Conservation (phyloP, 108 stramenopile genomes). For the Parietichytrium sp. region DNA sequence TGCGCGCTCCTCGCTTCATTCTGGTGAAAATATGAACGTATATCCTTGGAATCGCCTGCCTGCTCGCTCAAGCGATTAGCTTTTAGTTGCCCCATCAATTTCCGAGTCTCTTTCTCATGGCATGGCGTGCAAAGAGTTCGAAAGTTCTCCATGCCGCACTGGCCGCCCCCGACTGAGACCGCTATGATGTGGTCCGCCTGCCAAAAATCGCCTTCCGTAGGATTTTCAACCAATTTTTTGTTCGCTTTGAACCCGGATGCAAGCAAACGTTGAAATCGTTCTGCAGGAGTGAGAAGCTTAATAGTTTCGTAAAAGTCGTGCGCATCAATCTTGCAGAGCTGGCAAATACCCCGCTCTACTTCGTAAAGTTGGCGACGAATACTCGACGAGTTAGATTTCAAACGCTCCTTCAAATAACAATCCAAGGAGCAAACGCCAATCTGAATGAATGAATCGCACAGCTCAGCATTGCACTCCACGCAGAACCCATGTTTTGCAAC, state of each 20-base stretch:
- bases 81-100: conserved; percentile 29
- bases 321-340: conserved; percentile 55
- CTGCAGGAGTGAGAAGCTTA: conserved; percentile 64
- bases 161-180: conserved; percentile 77
- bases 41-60: too few relatives aligned
- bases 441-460: too few relatives aligned
- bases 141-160: conserved; percentile 66
- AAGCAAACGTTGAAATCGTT: conserved; percentile 66
- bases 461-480: too few relatives aligned
- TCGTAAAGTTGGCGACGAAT: conserved; percentile 39
- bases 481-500: too few relatives aligned
- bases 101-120: conserved; percentile 62
- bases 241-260: conserved; percentile 70
- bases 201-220: conserved; percentile 75
- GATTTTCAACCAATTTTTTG: conserved; percentile 59
- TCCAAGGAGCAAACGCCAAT: background rate
- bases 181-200: conserved; percentile 77
- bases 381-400: background rate
- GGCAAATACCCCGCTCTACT: conserved; percentile 46
- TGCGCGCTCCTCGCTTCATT: too few relatives aligned
- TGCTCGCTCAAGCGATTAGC: too few relatives aligned
- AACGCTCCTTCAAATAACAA: background rate
- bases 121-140: conserved; percentile 77
- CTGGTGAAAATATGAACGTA: too few relatives aligned
- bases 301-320: conserved; percentile 65